Evolutionary conservation across 2,329 filamentous ascomycete genomes (phyloP).

Genomic region (Lecanicillium sp.): DNA sequence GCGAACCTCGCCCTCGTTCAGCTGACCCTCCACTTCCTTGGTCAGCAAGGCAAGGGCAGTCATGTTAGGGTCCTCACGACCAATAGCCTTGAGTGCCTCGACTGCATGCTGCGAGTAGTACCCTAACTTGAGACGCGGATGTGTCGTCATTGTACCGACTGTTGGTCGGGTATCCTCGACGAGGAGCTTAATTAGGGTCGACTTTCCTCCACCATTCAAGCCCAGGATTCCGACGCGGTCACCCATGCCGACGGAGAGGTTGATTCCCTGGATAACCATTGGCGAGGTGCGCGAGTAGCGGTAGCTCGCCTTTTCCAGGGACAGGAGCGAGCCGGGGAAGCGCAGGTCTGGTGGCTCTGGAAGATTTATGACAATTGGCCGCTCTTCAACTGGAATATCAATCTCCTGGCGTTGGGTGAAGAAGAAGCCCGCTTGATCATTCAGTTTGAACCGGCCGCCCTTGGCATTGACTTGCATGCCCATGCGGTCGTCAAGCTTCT

Average conservation of each 20-base stretch:
- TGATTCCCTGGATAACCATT: slow-evolving; percentile 52
- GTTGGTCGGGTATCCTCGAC: slow-evolving; percentile 52
- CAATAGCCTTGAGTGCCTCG: slow-evolving; percentile 55
- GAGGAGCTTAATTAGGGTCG: slow-evolving; percentile 66
- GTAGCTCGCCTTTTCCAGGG: slow-evolving; percentile 61
- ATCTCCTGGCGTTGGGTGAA: slow-evolving; percentile 55
- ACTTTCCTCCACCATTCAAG: slow-evolving; percentile 76
- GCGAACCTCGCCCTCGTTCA: slow-evolving; percentile 61
- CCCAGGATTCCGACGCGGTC: slow-evolving; percentile 70
- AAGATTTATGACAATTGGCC: slow-evolving; percentile 47
- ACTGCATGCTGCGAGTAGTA: slow-evolving; percentile 79
- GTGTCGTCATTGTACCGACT: slow-evolving; percentile 53
- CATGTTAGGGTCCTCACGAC: slow-evolving; percentile 37
- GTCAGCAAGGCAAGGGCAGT: slow-evolving; percentile 61
- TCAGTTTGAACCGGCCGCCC: slow-evolving; percentile 74
- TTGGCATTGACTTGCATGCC: slow-evolving; percentile 65
- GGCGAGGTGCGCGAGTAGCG: slow-evolving; percentile 41
- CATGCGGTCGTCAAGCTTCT: slow-evolving; percentile 76
- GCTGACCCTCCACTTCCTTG: slow-evolving; percentile 39
- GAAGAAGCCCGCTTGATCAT: slow-evolving; percentile 61
- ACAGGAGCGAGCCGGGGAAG: slow-evolving; percentile 68
- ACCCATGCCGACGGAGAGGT: slow-evolving; percentile 62
- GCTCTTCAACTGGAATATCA: slow-evolving; percentile 59
- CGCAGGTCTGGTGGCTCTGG: slow-evolving; percentile 61
- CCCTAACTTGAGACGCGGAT: slow-evolving; percentile 62